A percentile compares a stretch with the other conserved stretches of the same genome.
These are phyloP conservation scores for Talaromyces rugulosus DNA, from an alignment of 2,329 filamentous ascomycete species.

Conservation along the genomic window DNA sequence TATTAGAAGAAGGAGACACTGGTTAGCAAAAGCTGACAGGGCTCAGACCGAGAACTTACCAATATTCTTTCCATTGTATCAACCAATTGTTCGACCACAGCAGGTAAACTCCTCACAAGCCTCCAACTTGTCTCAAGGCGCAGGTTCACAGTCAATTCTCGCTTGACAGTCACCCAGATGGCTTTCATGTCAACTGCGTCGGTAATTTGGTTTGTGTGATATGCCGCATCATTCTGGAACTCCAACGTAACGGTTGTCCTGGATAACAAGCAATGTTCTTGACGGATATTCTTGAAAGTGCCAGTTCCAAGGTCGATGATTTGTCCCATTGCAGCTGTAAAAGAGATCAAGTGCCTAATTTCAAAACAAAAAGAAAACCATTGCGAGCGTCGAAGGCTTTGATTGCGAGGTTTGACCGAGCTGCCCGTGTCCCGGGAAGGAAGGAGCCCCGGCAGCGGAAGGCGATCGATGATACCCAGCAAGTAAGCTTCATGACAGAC, in stretches of 20 bases:
- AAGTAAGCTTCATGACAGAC: background rate
- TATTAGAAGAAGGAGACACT: background rate
- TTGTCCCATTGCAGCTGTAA: constrained; percentile 5
- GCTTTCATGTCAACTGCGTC: background rate
- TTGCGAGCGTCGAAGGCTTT: background rate
- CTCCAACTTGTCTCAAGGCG: background rate
- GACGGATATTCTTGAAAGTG: background rate
- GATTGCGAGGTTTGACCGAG: background rate
- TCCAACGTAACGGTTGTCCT: constrained; percentile 8
- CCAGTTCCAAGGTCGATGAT: constrained; percentile 7
- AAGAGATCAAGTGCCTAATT: background rate
- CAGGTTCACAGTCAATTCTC: constrained; percentile 4
- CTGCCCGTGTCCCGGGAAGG: background rate
- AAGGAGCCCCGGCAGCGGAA: constrained; percentile 4
- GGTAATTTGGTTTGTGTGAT: too few species aligned
- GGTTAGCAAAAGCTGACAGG: background rate
- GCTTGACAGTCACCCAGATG: constrained; percentile 6
- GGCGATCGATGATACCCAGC: background rate
- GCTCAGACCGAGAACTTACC: background rate
- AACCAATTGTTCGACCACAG: constrained; percentile 6
- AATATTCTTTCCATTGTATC: constrained; percentile 4
- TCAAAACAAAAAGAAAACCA: background rate
- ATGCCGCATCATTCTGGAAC: background rate
- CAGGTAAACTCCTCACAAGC: background rate
- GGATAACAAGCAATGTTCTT: constrained; percentile 5